Conservation (phyloP, 805 yeast genomes). For the Ogataea pignaliae region DNA sequence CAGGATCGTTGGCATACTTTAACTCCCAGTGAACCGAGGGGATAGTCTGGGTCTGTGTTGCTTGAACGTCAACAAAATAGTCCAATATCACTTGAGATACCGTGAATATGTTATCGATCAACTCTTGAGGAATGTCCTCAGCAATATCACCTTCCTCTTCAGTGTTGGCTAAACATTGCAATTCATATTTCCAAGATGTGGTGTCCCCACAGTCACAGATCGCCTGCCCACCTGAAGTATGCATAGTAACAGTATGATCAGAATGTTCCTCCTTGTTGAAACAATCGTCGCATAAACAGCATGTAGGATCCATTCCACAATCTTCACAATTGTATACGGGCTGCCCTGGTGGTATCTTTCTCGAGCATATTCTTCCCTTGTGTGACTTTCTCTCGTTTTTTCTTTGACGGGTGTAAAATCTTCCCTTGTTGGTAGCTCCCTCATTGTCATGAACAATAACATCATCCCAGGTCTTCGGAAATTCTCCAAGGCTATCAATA, state of each 20-base stretch:
- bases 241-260: conserved; percentile 58
- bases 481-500: conserved; percentile 7
- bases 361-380: conserved; percentile 63
- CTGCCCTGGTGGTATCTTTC: conserved; percentile 55
- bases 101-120: conserved; percentile 19
- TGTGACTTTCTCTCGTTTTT: conserved; percentile 34
- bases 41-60: conserved; percentile 27
- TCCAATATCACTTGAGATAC: conserved; percentile 33
- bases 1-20: conserved; percentile 2
- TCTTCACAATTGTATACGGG: conserved; percentile 70
- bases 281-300: conserved; percentile 72
- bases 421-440: conserved; percentile 11
- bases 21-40: conserved; percentile 11
- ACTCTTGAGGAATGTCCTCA: conserved; percentile 16
- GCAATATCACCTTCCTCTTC: conserved; percentile 4
- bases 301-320: conserved; percentile 74
- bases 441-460: conserved; percentile 11
- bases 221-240: conserved; percentile 48
- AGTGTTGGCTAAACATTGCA: conserved; percentile 42
- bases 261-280: conserved; percentile 66
- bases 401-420: conserved; percentile 18
- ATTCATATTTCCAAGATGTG: conserved; percentile 51
- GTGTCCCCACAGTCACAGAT: conserved; percentile 74
- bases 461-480: conserved; percentile 24
- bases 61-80: conserved; percentile 37